phyloP scores from a whole-genome alignment of 176 grass and related monocot genomes.

The Musa acuminata region DNA sequence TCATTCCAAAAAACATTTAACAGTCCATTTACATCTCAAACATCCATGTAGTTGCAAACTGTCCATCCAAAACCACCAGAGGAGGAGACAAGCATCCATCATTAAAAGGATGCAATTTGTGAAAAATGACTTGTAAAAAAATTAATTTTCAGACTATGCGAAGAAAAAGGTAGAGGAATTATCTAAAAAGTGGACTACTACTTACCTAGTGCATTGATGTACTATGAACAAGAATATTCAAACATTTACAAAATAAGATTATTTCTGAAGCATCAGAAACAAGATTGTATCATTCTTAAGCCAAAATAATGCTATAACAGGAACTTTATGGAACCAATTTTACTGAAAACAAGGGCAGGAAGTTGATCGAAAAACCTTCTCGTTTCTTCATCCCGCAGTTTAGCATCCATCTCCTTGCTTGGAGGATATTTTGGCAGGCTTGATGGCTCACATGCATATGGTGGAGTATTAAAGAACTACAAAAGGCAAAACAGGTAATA shows the following conservation, averaged over 20 bases:
- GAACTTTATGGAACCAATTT: not conserved
- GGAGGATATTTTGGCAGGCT: constrained; percentile 18
- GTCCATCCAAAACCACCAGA: too few relatives aligned
- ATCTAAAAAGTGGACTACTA: too few relatives aligned
- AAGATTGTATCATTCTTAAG: too few relatives aligned
- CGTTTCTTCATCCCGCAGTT: constrained; percentile 15
- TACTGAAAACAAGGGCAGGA: not conserved
- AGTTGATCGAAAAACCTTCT: not conserved
- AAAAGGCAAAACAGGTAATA: not conserved
- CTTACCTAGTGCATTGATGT: too few relatives aligned
- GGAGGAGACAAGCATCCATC: not conserved
- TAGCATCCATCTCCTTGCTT: constrained; percentile 23
- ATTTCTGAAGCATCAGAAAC: too few relatives aligned
- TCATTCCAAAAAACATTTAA: not conserved
- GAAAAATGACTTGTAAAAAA: too few relatives aligned
- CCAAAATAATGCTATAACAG: not conserved
- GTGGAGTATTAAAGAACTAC: constrained; percentile 17
- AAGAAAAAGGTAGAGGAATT: too few relatives aligned
- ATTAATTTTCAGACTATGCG: too few relatives aligned
- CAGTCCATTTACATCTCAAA: not conserved
- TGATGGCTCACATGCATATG: constrained; percentile 18
- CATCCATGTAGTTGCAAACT: not conserved
- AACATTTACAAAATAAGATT: too few relatives aligned
- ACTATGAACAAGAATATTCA: too few relatives aligned
- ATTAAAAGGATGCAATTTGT: too few relatives aligned